Evolutionary conservation across 192 early-diverging fungal species (phyloP).

Genomic region (Backusella australiensis): DNA sequence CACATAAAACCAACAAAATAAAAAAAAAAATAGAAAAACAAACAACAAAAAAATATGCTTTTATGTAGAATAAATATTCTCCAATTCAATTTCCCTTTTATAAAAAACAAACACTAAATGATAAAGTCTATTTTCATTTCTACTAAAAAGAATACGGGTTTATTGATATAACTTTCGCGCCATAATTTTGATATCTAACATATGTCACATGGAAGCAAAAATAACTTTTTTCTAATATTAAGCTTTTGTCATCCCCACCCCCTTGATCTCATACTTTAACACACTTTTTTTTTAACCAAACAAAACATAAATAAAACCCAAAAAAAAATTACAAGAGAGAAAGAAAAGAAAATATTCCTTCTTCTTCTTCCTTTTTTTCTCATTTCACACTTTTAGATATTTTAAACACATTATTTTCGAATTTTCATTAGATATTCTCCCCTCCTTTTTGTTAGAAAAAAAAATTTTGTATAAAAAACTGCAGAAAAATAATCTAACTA

Average conservation of each 20-base stretch:
- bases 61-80: background rate
- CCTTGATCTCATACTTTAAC: constrained; percentile 1
- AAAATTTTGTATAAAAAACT: background rate
- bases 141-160: background rate
- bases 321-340: too few relatives aligned
- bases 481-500: background rate
- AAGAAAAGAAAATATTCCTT: too few relatives aligned
- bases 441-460: background rate
- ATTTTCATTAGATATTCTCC: too few relatives aligned
- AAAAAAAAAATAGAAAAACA: background rate
- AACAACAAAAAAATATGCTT: background rate
- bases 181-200: background rate
- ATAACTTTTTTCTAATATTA: background rate
- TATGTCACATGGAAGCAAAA: background rate
- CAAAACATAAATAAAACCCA: background rate
- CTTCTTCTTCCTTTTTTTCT: too few relatives aligned
- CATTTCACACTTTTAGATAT: too few relatives aligned
- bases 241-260: background rate
- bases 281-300: background rate
- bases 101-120: background rate
- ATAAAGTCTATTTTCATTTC: background rate
- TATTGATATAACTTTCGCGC: background rate
- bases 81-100: background rate
- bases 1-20: background rate
- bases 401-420: too few relatives aligned